Percentiles rank a stretch among this genome's conserved stretches.
phyloP scores from a whole-genome alignment of 495 filamentous ascomycete species.

The Collariella sp. region DNA sequence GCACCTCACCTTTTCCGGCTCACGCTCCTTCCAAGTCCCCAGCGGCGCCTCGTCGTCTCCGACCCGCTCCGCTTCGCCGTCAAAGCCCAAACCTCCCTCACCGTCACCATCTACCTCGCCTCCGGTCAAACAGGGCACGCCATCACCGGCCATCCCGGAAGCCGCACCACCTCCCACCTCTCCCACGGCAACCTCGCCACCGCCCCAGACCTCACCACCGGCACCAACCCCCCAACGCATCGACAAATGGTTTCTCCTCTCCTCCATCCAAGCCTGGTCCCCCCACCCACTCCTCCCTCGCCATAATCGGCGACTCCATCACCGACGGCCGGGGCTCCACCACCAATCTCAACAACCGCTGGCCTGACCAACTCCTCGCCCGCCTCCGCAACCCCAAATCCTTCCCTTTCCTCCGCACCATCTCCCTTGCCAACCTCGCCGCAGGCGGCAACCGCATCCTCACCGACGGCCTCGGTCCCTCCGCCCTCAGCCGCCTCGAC shows the following conservation, averaged over 20 bases:
- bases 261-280: constrained; percentile 43
- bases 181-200: constrained; percentile 40
- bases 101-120: constrained; percentile 47
- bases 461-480: constrained; percentile 50
- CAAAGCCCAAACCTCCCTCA: constrained; percentile 36
- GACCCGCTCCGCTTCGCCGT: constrained; percentile 49
- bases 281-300: constrained; percentile 30
- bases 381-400: constrained; percentile 30
- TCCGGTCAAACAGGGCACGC: constrained; percentile 42
- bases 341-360: constrained; percentile 53
- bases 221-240: constrained; percentile 16
- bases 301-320: constrained; percentile 57
- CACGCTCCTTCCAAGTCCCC: constrained; percentile 37
- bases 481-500: constrained; percentile 48
- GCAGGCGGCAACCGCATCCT: constrained; percentile 60
- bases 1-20: constrained; percentile 45
- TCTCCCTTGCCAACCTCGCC: constrained; percentile 54
- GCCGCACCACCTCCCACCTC: constrained; percentile 47
- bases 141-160: constrained; percentile 55
- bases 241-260: constrained; percentile 47
- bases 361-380: constrained; percentile 53
- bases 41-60: constrained; percentile 49
- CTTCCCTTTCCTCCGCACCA: constrained; percentile 16
- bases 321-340: constrained; percentile 55
- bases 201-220: constrained; percentile 28